Percentiles rank a stretch among this genome's conserved stretches.
phyloP scores from a whole-genome alignment of 2,329 filamentous ascomycete species.

The Juglanconis oblonga region DNA sequence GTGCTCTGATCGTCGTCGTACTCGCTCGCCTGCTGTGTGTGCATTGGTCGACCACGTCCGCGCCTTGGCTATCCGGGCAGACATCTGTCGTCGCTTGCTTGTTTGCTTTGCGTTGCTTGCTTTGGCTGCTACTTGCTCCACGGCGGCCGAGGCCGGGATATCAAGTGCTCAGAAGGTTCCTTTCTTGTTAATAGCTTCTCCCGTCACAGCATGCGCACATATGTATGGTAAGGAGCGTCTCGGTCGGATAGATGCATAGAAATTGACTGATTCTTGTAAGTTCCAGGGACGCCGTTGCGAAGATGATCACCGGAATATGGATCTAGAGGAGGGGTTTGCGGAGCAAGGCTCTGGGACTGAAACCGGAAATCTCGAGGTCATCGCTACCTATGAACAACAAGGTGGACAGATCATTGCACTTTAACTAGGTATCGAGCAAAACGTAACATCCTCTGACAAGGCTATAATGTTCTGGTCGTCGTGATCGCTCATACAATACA shows the following conservation, averaged over 20 bases:
- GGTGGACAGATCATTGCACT: neutral
- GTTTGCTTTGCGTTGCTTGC: neutral
- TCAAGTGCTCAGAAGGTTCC: neutral
- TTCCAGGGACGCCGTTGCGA: neutral
- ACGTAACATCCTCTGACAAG: neutral
- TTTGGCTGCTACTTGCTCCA: neutral
- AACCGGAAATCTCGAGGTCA: neutral
- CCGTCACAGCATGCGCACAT: too few species aligned
- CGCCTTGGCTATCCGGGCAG: slow-evolving; percentile 10
- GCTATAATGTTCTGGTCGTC: too few species aligned
- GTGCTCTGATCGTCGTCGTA: neutral
- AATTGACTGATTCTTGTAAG: neutral
- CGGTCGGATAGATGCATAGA: neutral
- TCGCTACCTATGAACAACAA: neutral
- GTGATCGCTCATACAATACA: too few species aligned
- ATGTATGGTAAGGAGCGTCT: too few species aligned
- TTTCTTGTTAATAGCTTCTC: neutral
- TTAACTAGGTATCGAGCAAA: neutral
- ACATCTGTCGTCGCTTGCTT: slow-evolving; percentile 9
- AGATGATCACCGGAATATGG: neutral
- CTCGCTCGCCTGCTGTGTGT: neutral
- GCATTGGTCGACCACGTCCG: slow-evolving; percentile 18
- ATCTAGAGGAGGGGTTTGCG: neutral
- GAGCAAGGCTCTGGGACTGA: neutral
- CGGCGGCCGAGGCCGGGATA: neutral